Conservation (phyloP, 2,329 filamentous ascomycete species). For the Exophiala viscosa region DNA sequence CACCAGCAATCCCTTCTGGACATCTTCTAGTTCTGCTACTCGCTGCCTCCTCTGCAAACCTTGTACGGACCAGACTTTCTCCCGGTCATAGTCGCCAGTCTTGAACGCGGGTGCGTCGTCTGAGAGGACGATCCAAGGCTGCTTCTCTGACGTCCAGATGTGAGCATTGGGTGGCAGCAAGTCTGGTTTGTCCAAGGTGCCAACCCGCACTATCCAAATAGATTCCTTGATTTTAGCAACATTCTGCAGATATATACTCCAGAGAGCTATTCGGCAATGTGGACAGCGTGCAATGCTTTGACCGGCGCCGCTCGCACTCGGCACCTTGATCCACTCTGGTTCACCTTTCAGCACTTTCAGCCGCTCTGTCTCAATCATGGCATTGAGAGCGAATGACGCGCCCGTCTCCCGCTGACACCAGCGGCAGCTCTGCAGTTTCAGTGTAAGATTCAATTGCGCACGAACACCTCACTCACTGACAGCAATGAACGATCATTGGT, state of each 20-base stretch:
- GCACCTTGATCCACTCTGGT: slow-evolving; percentile 32
- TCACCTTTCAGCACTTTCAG: slow-evolving; percentile 33
- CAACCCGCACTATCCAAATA: slow-evolving; percentile 41
- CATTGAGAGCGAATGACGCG: slow-evolving; percentile 22
- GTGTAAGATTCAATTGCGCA: neutral
- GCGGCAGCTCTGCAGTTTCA: slow-evolving; percentile 20
- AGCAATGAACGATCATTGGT: slow-evolving; percentile 24
- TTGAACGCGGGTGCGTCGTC: slow-evolving; percentile 39
- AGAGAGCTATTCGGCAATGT: slow-evolving; percentile 40
- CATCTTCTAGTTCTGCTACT: neutral
- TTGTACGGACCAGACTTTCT: slow-evolving; percentile 35
- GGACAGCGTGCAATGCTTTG: slow-evolving; percentile 45
- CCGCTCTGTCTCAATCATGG: slow-evolving; percentile 28
- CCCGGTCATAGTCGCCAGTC: slow-evolving; percentile 34
- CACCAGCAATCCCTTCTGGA: neutral
- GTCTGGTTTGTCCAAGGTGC: slow-evolving; percentile 43
- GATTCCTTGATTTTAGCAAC: slow-evolving; percentile 25
- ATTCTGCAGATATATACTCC: slow-evolving; percentile 40
- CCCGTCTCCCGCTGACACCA: slow-evolving; percentile 24
- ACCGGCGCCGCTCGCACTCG: slow-evolving; percentile 40
- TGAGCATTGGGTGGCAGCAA: slow-evolving; percentile 45
- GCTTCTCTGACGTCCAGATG: slow-evolving; percentile 42
- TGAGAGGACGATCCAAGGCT: slow-evolving; percentile 38
- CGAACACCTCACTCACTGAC: slow-evolving; percentile 15
- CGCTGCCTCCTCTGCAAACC: slow-evolving; percentile 30